Percentiles rank a stretch among this genome's conserved stretches.
Evolutionary conservation across 768 basidiomycete species (phyloP).

Genomic region (Ramaria sp.): DNA sequence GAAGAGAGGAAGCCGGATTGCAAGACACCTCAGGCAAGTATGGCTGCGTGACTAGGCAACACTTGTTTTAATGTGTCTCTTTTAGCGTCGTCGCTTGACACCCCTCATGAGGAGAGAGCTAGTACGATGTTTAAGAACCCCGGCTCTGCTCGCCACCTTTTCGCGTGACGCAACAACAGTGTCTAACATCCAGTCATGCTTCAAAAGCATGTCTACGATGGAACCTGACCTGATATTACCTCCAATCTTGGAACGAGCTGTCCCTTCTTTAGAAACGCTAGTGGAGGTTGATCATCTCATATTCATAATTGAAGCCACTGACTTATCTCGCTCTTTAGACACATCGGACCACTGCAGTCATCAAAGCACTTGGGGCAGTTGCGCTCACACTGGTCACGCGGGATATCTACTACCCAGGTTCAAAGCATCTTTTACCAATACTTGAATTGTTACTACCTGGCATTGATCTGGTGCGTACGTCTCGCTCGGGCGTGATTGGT

Average conservation of each 20-base stretch:
- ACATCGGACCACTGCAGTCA: slow-evolving; percentile 74
- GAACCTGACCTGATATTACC: slow-evolving; percentile 81
- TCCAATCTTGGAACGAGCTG: slow-evolving; percentile 72
- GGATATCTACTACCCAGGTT: slow-evolving; percentile 69
- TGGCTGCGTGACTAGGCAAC: background rate
- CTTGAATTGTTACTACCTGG: slow-evolving; percentile 76
- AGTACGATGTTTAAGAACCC: slow-evolving; percentile 71
- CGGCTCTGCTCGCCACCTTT: slow-evolving; percentile 83
- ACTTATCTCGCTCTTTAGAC: slow-evolving; percentile 30
- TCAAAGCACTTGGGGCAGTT: slow-evolving; percentile 76
- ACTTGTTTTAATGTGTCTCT: background rate
- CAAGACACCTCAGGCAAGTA: slow-evolving; percentile 58
- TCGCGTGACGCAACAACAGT: slow-evolving; percentile 70
- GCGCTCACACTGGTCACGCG: slow-evolving; percentile 74
- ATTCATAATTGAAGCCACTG: background rate
- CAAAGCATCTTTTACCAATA: slow-evolving; percentile 70
- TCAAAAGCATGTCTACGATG: slow-evolving; percentile 75
- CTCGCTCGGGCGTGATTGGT: background rate
- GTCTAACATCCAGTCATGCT: slow-evolving; percentile 62
- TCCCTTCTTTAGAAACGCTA: slow-evolving; percentile 81
- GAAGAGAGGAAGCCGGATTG: slow-evolving; percentile 70
- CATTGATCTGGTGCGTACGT: slow-evolving; percentile 61
- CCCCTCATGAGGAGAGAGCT: slow-evolving; percentile 72
- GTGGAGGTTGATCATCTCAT: slow-evolving; percentile 46
- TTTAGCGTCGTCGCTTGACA: slow-evolving; percentile 65